Evolutionary conservation across 768 basidiomycete species (phyloP).

Genomic region (Russula sp.): DNA sequence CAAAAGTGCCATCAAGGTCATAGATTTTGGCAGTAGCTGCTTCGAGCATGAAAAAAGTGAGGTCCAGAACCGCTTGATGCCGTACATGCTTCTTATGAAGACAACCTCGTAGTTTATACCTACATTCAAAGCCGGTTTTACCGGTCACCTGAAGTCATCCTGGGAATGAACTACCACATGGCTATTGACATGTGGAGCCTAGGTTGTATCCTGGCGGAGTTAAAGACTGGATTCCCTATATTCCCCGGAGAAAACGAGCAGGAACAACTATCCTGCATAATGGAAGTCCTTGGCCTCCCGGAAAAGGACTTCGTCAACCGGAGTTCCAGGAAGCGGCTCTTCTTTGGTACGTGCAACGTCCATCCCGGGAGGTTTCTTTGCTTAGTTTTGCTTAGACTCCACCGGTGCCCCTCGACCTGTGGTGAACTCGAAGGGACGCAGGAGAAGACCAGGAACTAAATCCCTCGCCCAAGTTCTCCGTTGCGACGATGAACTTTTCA

Average conservation of each 20-base stretch:
- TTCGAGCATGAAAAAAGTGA: conserved; percentile 97
- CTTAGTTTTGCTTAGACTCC: conserved; percentile 55
- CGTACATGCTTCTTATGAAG: conserved; percentile 6
- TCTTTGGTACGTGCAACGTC: conserved; percentile 70
- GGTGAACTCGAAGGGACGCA: conserved; percentile 93
- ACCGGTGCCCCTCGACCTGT: conserved; percentile 91
- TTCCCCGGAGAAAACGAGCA: conserved; percentile 99
- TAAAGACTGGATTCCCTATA: conserved; percentile 96
- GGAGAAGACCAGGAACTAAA: conserved; percentile 88
- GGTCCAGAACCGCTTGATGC: conserved; percentile 33
- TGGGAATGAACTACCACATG: conserved; percentile 99
- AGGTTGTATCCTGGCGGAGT: conserved; percentile 95
- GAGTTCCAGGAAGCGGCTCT: conserved; percentile 89
- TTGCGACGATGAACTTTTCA: conserved; percentile 90
- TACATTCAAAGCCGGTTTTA: conserved; percentile 99
- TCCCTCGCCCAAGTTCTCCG: conserved; percentile 85
- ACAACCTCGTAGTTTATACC: conserved; percentile 78
- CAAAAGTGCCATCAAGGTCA: conserved; percentile 96
- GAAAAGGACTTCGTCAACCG: conserved; percentile 94
- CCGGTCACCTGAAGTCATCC: conserved; percentile 98
- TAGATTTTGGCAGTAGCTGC: conserved; percentile 98
- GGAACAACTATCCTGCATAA: conserved; percentile 97
- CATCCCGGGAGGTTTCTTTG: background rate
- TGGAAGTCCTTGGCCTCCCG: conserved; percentile 96
- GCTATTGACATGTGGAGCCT: conserved; percentile 99